Evolutionary conservation across 2,329 filamentous ascomycete genomes (phyloP).

Genomic region (Mycosphaerella sp.): DNA sequence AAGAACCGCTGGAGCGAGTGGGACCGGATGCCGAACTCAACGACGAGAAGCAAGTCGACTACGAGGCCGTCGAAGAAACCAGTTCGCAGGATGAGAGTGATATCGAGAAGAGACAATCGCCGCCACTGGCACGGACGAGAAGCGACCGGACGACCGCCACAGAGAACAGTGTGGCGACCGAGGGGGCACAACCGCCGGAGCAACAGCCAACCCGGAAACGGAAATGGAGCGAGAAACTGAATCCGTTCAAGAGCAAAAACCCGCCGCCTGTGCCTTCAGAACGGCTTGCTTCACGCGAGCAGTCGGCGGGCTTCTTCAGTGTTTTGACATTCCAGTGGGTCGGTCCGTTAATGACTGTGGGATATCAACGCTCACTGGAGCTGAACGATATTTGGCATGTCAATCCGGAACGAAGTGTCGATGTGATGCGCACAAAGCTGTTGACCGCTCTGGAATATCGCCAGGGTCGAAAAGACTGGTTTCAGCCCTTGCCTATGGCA

Average conservation of each 20-base stretch:
- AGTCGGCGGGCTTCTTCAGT: constrained; percentile 68
- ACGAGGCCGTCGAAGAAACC: constrained; percentile 21
- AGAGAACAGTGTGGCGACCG: constrained; percentile 29
- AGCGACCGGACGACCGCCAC: constrained; percentile 33
- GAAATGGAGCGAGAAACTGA: constrained; percentile 56
- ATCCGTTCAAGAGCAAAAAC: constrained; percentile 44
- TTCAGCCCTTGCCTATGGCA: constrained; percentile 63
- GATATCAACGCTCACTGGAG: constrained; percentile 78
- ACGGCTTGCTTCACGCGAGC: constrained; percentile 57
- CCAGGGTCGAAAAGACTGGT: constrained; percentile 57
- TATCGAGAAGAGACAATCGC: constrained; percentile 18
- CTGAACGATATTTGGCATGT: constrained; percentile 81
- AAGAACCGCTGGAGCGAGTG: constrained; percentile 35
- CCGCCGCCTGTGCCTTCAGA: constrained; percentile 52
- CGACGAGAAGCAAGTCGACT: constrained; percentile 31
- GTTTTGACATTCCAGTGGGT: constrained; percentile 83
- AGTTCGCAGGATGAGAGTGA: constrained; percentile 22
- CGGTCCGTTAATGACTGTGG: constrained; percentile 73
- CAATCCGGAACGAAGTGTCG: constrained; percentile 70
- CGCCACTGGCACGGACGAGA: constrained; percentile 21
- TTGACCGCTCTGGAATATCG: constrained; percentile 62
- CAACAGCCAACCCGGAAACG: constrained; percentile 37
- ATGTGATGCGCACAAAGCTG: constrained; percentile 61
- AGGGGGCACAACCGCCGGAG: constrained; percentile 14
- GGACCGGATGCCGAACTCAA: constrained; percentile 33